A percentile compares a stretch with the other conserved stretches of the same genome.
phyloP scores from a whole-genome alignment of 768 basidiomycete species.

The Lyophyllum decastes region DNA sequence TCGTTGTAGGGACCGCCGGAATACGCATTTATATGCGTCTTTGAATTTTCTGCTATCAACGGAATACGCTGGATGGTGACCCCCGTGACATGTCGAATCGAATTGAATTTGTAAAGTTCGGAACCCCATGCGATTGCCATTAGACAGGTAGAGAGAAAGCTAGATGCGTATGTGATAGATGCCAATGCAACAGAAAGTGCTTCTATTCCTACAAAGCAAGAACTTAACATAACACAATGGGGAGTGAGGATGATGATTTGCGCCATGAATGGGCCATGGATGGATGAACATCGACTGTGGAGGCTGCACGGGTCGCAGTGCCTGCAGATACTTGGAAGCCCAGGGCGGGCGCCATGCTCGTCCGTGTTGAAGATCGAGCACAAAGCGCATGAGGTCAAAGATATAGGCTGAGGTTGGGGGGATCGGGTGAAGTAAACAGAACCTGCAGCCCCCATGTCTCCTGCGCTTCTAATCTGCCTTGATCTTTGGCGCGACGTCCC shows the following conservation, averaged over 20 bases:
- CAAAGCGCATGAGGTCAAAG: background rate
- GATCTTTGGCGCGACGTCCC: conserved; percentile 47
- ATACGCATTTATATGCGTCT: background rate
- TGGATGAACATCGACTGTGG: conserved; percentile 23
- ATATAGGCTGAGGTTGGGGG: background rate
- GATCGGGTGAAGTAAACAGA: background rate
- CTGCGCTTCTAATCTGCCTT: conserved; percentile 21
- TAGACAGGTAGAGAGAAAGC: background rate
- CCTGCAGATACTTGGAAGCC: background rate
- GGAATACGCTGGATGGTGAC: background rate
- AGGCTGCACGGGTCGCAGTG: background rate
- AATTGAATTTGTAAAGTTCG: too few species aligned
- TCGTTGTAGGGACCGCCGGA: background rate
- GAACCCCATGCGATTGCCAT: background rate
- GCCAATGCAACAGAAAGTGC: conserved; percentile 1
- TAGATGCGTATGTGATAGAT: conserved; percentile 7
- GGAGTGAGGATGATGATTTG: background rate
- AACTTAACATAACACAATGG: background rate
- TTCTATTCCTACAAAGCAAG: background rate
- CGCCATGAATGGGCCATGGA: background rate
- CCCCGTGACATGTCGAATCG: too few species aligned
- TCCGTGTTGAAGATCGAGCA: conserved; percentile 26
- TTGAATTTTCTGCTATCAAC: background rate
- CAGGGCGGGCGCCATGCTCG: background rate
- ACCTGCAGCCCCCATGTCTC: background rate